Conservation (phyloP, 202 grass and related monocot species). For the Dendrocalamus latiflorus region DNA sequence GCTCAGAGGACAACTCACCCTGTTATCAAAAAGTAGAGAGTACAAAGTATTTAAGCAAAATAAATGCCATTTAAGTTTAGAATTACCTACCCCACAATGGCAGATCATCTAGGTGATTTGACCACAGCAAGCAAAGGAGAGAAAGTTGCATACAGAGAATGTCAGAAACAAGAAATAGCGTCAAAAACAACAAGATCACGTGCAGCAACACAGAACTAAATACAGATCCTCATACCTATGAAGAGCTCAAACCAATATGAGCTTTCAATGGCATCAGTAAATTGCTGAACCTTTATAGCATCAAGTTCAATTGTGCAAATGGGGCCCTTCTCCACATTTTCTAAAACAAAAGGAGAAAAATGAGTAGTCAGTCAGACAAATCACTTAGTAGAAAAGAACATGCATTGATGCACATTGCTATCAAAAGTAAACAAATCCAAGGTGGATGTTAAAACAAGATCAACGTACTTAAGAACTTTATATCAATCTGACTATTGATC, state of each 20-base stretch:
- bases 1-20: no score
- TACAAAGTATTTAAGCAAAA: no score
- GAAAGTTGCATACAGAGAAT: conserved; percentile 24
- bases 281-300: conserved; percentile 68
- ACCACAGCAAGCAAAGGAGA: conserved; percentile 24
- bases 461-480: conserved; percentile 85
- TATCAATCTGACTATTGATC: conserved; percentile 87
- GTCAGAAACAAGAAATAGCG: conserved; percentile 28
- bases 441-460: conserved; percentile 25
- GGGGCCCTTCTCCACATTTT: conserved; percentile 65
- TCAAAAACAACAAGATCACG: background rate
- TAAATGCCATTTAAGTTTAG: no score
- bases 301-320: conserved; percentile 85
- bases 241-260: conserved; percentile 99
- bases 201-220: conserved; percentile 14
- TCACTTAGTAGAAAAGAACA: conserved; percentile 5
- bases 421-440: conserved; percentile 21
- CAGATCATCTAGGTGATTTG: no score
- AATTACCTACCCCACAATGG: no score
- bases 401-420: conserved; percentile 11
- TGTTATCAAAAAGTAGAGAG: no score
- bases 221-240: conserved; percentile 54
- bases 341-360: conserved; percentile 34
- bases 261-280: conserved; percentile 83
- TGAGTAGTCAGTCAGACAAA: background rate